Conservation (phyloP, 2,329 filamentous ascomycete genomes). For the Monosporascus sp. region DNA sequence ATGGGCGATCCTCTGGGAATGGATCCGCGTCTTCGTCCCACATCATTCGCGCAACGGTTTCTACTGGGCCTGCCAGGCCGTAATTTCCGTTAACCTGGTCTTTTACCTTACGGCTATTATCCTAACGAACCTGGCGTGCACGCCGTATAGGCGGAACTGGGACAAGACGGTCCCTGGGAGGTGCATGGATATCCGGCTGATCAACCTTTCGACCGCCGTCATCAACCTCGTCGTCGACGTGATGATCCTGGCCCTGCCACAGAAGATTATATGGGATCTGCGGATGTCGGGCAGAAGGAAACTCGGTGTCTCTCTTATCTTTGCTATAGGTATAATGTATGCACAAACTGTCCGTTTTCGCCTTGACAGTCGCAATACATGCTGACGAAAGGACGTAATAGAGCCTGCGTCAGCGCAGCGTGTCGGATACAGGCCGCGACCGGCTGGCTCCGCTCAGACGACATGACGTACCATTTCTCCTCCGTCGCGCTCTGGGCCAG, state of each 20-base stretch:
- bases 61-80: conserved; percentile 7
- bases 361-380: not conserved
- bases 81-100: conserved; percentile 3
- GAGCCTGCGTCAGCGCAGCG: conserved; percentile 1
- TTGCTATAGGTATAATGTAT: not conserved
- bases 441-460: conserved; percentile 1
- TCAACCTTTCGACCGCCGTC: not conserved
- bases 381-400: not conserved
- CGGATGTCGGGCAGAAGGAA: not conserved
- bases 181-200: conserved; percentile 1
- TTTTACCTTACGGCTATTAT: conserved; percentile 5
- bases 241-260: conserved; percentile 1
- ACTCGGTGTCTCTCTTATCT: not conserved
- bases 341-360: not conserved
- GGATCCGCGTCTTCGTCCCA: conserved; percentile 8
- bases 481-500: conserved; percentile 6
- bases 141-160: conserved; percentile 4
- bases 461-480: conserved; percentile 10
- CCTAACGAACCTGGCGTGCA: conserved; percentile 1
- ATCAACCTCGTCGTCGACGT: conserved; percentile 1
- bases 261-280: conserved; percentile 1
- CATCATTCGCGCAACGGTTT: conserved; percentile 2
- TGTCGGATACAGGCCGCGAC: conserved; percentile 3
- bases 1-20: conserved; percentile 8
- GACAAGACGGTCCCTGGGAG: conserved; percentile 4